Base-by-base conservation (phyloP, 208 protist species). In the Acanthamoeba triangularis region DNA sequence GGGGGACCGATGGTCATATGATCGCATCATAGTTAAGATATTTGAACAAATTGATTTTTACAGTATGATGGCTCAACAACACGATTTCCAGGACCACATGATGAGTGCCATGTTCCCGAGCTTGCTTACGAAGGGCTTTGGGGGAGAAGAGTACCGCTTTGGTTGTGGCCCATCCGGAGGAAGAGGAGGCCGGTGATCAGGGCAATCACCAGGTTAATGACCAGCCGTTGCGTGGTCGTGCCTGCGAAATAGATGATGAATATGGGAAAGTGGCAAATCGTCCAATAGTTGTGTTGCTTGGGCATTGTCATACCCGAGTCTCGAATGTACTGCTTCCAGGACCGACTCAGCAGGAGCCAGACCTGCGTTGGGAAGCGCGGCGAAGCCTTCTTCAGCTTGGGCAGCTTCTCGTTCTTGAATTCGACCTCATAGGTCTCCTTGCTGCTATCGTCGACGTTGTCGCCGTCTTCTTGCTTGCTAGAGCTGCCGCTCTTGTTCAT, bases 351-450 rank as follows among this genome's bases (percentile, higher is more conserved):
- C 7, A 93, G 87, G 2, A 93, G 1, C 35, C 2, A 3, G 10
- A 93, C 2, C 41, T 93, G 87, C 11, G 7, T 37, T 1, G n/a
- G 25, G 80, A 88, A 88, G 1, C 41, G 25, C 14, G 80, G 80
- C 4, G 28, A 33, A 2, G 52, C 49, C 80, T 63, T 88, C 44
- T 88, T 63, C 28, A 88, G 52, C 25, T 41, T n/a, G 0, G 80
- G 54, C 59, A 93, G 87, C 37, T 93, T 67, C 87, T 93, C 61
- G 61, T 93, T 67, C 13, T 52, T 28, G 80, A 88, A 88, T n/a
- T 88, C 49, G 35, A 80, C 72, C 3, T 49, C 37, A 11, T 33
- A 4, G n/a, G n/a, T n/a, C n/a, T n/a, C 20, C 0, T 16, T 14
- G 6, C 56, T 11, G 0, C 13, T 3, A 25, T 61, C 56, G 33